Evolutionary conservation across 768 basidiomycete species (phyloP).

Genomic region (Ramaria rubella): DNA sequence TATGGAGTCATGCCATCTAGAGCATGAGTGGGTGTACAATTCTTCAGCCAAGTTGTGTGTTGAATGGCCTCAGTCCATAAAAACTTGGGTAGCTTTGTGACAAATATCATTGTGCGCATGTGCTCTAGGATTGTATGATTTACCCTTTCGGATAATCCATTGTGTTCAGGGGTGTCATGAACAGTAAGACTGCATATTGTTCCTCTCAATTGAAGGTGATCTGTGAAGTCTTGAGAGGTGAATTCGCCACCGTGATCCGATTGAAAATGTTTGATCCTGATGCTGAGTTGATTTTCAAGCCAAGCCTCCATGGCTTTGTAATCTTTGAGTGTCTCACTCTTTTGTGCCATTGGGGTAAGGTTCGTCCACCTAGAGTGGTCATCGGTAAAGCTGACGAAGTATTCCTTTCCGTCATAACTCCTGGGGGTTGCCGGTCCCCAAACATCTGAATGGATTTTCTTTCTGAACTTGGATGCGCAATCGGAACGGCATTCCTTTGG

Average conservation of each 20-base stretch:
- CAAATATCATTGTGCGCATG: slow-evolving; percentile 18
- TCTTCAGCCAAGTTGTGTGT: slow-evolving; percentile 19
- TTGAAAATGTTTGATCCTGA: neutral
- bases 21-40: slow-evolving; percentile 17
- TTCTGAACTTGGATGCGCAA: slow-evolving; percentile 18
- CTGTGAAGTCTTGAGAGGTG: slow-evolving; percentile 19
- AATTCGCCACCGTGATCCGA: slow-evolving; percentile 32
- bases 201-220: slow-evolving; percentile 17
- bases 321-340: slow-evolving; percentile 10
- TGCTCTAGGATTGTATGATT: slow-evolving; percentile 22
- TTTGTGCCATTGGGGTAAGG: slow-evolving; percentile 1
- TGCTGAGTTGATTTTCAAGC: neutral
- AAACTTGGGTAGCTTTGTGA: slow-evolving; percentile 14
- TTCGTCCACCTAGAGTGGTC: neutral
- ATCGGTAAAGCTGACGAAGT: slow-evolving; percentile 13
- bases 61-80: slow-evolving; percentile 24
- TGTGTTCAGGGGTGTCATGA: slow-evolving; percentile 22
- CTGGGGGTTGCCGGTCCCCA: slow-evolving; percentile 4
- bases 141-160: slow-evolving; percentile 23
- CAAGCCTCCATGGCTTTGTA: slow-evolving; percentile 13
- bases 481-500: neutral
- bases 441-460: slow-evolving; percentile 7
- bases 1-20: slow-evolving; percentile 19
- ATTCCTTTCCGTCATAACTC: neutral
- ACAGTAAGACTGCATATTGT: slow-evolving; percentile 18